These are phyloP conservation scores for Pulveroboletus sp. DNA, from an alignment of 1,284 basidiomycete species.

Conservation along the genomic window DNA sequence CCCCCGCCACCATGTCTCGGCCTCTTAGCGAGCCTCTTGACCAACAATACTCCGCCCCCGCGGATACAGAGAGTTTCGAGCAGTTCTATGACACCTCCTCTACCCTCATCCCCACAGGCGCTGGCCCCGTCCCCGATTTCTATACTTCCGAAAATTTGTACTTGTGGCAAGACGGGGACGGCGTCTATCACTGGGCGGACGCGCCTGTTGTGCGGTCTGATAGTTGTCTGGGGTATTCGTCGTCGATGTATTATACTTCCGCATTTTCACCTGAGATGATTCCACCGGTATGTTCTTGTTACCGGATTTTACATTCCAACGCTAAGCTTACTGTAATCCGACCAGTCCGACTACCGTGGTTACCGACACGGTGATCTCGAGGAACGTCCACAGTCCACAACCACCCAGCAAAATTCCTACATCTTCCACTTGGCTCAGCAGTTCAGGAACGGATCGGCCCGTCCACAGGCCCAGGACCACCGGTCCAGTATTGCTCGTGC, in stretches of 20 bases:
- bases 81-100: slow-evolving; percentile 26
- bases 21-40: slow-evolving; percentile 22
- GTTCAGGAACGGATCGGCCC: slow-evolving; percentile 13
- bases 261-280: slow-evolving; percentile 14
- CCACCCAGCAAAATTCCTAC: slow-evolving; percentile 23
- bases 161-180: slow-evolving; percentile 31
- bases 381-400: slow-evolving; percentile 10
- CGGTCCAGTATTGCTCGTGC: slow-evolving; percentile 34
- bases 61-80: slow-evolving; percentile 17
- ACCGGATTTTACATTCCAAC: background rate
- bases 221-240: slow-evolving; percentile 20
- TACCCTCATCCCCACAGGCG: slow-evolving; percentile 15
- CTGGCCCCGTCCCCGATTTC: slow-evolving; percentile 20
- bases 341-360: slow-evolving; percentile 15
- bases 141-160: slow-evolving; percentile 29
- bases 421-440: slow-evolving; percentile 26
- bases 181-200: slow-evolving; percentile 30
- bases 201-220: slow-evolving; percentile 26
- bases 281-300: slow-evolving; percentile 19
- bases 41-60: slow-evolving; percentile 16
- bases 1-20: slow-evolving; percentile 25
- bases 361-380: slow-evolving; percentile 22
- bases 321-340: slow-evolving; percentile 6
- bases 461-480: slow-evolving; percentile 30
- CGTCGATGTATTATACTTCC: slow-evolving; percentile 21